A percentile compares a stretch with the other conserved stretches of the same genome.
phyloP scores from a whole-genome alignment of 2,329 filamentous ascomycete genomes.

The Phialocephala sp. region DNA sequence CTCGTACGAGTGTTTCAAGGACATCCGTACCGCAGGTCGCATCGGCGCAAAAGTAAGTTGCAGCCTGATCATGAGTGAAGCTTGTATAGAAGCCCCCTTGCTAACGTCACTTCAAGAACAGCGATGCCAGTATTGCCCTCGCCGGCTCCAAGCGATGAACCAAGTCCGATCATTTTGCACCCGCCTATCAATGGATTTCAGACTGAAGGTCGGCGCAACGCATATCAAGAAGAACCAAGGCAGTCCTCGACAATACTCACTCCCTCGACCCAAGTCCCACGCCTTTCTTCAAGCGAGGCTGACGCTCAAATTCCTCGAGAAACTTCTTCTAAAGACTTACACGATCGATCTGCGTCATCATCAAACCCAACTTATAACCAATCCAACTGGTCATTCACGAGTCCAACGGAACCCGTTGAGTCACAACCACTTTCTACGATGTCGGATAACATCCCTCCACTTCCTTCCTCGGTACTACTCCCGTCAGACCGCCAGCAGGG shows the following conservation, averaged over 20 bases:
- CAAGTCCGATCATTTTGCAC: constrained; percentile 51
- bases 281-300: constrained; percentile 13
- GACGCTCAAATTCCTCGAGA: not conserved
- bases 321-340: constrained; percentile 3
- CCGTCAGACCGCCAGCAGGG: constrained; percentile 14
- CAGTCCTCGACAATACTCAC: constrained; percentile 5
- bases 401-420: constrained; percentile 5
- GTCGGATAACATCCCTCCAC: constrained; percentile 14
- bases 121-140: constrained; percentile 46
- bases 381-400: constrained; percentile 10
- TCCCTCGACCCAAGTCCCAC: not conserved
- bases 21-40: constrained; percentile 22
- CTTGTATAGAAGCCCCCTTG: not conserved
- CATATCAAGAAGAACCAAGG: constrained; percentile 14
- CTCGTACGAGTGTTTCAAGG: constrained; percentile 34
- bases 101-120: constrained; percentile 26
- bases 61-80: not conserved
- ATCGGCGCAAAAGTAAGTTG: constrained; percentile 32
- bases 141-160: constrained; percentile 66
- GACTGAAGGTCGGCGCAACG: constrained; percentile 17
- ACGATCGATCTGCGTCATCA: constrained; percentile 3
- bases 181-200: constrained; percentile 40
- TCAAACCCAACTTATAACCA: constrained; percentile 8
- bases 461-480: constrained; percentile 19
- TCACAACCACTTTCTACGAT: constrained; percentile 6